phyloP scores from a whole-genome alignment of 2,329 filamentous ascomycete species.

The Shiraia bambusicola region DNA sequence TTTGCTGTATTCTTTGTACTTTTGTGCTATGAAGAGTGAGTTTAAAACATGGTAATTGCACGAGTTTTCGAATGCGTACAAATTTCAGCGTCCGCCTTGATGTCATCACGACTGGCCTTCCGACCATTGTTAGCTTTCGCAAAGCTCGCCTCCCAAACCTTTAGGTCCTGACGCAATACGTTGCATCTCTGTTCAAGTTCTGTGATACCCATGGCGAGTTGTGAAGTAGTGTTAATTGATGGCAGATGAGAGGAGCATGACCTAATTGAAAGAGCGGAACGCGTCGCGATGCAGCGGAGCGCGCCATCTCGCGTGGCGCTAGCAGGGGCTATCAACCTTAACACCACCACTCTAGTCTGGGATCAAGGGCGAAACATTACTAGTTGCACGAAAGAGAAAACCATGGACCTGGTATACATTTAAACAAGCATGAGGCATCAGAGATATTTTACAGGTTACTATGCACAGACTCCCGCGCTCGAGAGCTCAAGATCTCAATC shows the following conservation, averaged over 20 bases:
- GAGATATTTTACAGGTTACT: slow-evolving; percentile 44
- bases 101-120: slow-evolving; percentile 73
- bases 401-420: slow-evolving; percentile 13
- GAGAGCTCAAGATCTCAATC: slow-evolving; percentile 30
- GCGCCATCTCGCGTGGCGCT: slow-evolving; percentile 9
- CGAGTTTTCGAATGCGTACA: slow-evolving; percentile 52
- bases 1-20: slow-evolving; percentile 76
- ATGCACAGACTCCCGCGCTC: slow-evolving; percentile 43
- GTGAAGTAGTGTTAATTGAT: slow-evolving; percentile 9
- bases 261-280: slow-evolving; percentile 32
- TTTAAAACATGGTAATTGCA: neutral
- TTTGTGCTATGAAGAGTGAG: slow-evolving; percentile 55
- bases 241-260: slow-evolving; percentile 15
- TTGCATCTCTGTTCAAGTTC: slow-evolving; percentile 67
- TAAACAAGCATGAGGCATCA: slow-evolving; percentile 33
- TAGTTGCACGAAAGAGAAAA: neutral
- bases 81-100: slow-evolving; percentile 71
- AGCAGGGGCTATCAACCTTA: slow-evolving; percentile 27
- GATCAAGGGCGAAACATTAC: slow-evolving; percentile 1
- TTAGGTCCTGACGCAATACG: slow-evolving; percentile 76
- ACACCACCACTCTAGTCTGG: slow-evolving; percentile 10
- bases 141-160: slow-evolving; percentile 73
- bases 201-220: slow-evolving; percentile 29
- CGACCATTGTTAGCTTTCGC: slow-evolving; percentile 61
- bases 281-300: slow-evolving; percentile 17